Base-by-base conservation (phyloP, 2,329 filamentous ascomycete genomes). In the Phialocephala subalpina region DNA sequence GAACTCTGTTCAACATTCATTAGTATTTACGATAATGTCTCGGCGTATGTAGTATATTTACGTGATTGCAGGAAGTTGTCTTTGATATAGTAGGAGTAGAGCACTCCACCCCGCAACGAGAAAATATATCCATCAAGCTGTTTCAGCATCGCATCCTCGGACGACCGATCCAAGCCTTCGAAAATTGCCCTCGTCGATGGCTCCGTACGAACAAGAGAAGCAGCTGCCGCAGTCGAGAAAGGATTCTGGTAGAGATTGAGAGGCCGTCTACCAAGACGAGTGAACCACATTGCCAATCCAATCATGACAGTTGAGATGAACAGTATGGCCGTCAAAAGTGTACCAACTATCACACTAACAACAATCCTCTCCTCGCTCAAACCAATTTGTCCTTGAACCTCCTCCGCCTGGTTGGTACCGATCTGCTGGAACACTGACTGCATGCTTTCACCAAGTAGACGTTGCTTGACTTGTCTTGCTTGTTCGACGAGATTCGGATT, bases 381-480 rank as follows among this genome's bases (percentile, higher is more conserved):
- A 3, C 35, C 22, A 16, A 59, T 60, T 1, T 25, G 59, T 42
- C 68, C 66, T 16, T n/a, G 16, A 1, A 62, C 57, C 1, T 12
- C 18, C 22, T 60, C 42, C 12, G 68, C 36, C 22, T 63, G 29
- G 20, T 61, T 38, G 5, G 45, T 36, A 5, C 61, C 63, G n/a
- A 59, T 47, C n/a, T 63, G 35, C 20, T 60, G 35, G 25, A 70
- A 64, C 2, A 49, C 29, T 27, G 66, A 52, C 29, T 63, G 58
- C 55, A 70, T 62, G 35, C 61, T 65, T 57, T 70, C 68, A 35
- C 68, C 68, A 18, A 68, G 29, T n/a, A 68, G 67, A 20, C 66
- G 29, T 33, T 70, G 68, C 40, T 67, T 68, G 16, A 70, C 42
- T 53, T 67, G 58, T 22, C 62, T 64, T 35, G 66, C 68, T 67